Evolutionary conservation across 352 stramenopile species (phyloP).

Genomic region (Phytophthora multivora): DNA sequence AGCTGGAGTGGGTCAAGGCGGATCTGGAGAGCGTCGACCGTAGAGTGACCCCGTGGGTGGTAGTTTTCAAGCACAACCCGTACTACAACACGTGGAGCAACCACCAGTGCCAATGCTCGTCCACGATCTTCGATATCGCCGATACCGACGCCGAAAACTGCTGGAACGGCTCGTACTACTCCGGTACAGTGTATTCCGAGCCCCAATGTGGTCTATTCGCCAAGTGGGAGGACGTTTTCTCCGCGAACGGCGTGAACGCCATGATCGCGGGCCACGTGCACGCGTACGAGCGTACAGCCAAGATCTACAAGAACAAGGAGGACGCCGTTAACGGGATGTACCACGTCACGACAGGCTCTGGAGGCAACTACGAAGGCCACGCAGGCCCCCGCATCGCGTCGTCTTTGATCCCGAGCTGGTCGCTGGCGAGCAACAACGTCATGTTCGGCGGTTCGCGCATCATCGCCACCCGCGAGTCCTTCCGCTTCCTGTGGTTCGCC

Average conservation of each 20-base stretch:
- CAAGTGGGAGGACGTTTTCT: slow-evolving; percentile 50
- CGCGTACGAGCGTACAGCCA: slow-evolving; percentile 50
- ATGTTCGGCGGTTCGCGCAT: slow-evolving; percentile 52
- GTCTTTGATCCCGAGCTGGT: slow-evolving; percentile 46
- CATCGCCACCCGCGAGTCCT: slow-evolving; percentile 48
- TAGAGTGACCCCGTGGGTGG: slow-evolving; percentile 75
- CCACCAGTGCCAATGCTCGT: slow-evolving; percentile 59
- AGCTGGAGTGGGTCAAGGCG: slow-evolving; percentile 63
- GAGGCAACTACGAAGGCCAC: slow-evolving; percentile 60
- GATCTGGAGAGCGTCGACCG: slow-evolving; percentile 72
- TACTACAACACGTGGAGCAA: slow-evolving; percentile 69
- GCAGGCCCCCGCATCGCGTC: slow-evolving; percentile 35
- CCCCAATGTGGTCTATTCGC: slow-evolving; percentile 53
- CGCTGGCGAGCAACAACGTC: slow-evolving; percentile 44
- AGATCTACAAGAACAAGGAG: slow-evolving; percentile 59
- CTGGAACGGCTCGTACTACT: slow-evolving; percentile 55
- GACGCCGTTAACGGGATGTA: slow-evolving; percentile 45
- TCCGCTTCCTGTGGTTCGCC: slow-evolving; percentile 54
- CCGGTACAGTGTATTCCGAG: slow-evolving; percentile 37
- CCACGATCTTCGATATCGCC: slow-evolving; percentile 45
- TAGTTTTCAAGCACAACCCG: slow-evolving; percentile 78
- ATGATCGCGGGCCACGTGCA: slow-evolving; percentile 61
- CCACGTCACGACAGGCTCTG: slow-evolving; percentile 52
- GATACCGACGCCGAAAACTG: slow-evolving; percentile 40
- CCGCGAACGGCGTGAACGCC: slow-evolving; percentile 42